These are phyloP conservation scores for Ustilago esculenta DNA, from an alignment of 1,284 basidiomycete species.

Conservation along the genomic window DNA sequence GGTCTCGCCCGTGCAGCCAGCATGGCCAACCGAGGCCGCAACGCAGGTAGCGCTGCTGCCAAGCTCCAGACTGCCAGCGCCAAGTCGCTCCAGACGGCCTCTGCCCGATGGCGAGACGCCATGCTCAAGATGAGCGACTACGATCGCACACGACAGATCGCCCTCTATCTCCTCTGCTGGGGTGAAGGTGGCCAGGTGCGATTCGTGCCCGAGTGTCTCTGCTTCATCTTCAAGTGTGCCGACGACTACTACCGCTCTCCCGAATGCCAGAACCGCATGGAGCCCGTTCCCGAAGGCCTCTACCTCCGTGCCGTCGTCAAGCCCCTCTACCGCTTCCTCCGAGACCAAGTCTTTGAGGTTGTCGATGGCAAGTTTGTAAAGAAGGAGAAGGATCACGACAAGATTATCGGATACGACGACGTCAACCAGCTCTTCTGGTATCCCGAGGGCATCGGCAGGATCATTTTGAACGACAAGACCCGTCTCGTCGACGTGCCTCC, in stretches of 20 bases:
- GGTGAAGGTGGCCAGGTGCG: conserved; percentile 98
- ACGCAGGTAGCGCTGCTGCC: conserved; percentile 64
- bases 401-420: conserved; percentile 98
- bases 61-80: conserved; percentile 74
- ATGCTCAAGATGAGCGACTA: conserved; percentile 99
- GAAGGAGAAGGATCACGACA: conserved; percentile 90
- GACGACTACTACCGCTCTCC: conserved; percentile 99
- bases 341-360: conserved; percentile 97
- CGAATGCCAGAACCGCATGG: conserved; percentile 94
- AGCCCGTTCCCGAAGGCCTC: conserved; percentile 92
- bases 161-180: conserved; percentile 95
- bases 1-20: conserved; percentile 85
- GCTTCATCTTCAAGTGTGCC: conserved; percentile 99
- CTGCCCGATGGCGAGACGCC: conserved; percentile 92
- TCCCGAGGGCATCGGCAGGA: conserved; percentile 95
- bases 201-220: conserved; percentile 96
- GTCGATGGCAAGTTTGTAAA: conserved; percentile 91
- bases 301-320: conserved; percentile 91
- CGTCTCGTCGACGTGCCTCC: conserved; percentile 71
- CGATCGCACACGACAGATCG: conserved; percentile 94
- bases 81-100: conserved; percentile 83
- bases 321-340: conserved; percentile 95
- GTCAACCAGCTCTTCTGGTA: conserved; percentile 99
- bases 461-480: conserved; percentile 83
- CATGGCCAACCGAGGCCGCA: conserved; percentile 72